phyloP scores from a whole-genome alignment of 73 alveolate species.

The Tetrahymena malaccensis region DNA sequence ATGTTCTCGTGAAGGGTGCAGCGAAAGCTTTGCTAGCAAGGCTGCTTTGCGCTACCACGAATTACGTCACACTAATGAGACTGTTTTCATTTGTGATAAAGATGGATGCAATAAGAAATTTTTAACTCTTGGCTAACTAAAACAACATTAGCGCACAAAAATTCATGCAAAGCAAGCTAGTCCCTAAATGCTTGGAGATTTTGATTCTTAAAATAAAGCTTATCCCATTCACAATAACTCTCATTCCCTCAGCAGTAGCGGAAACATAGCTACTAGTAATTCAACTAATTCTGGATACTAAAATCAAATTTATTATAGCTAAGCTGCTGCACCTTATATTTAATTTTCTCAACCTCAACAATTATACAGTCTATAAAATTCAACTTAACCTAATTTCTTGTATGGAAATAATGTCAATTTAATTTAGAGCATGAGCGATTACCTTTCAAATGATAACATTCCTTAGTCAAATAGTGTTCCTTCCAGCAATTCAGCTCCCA shows the following conservation, averaged over 20 bases:
- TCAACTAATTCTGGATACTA: neutral
- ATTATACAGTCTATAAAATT: neutral
- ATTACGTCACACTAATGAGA: neutral
- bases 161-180: neutral
- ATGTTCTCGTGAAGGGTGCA: neutral
- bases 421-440: neutral
- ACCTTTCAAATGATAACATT: neutral
- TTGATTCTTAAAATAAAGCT: neutral
- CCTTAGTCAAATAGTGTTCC: neutral
- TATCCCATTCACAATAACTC: neutral
- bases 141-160: neutral
- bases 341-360: neutral
- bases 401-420: neutral
- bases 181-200: neutral
- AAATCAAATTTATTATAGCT: neutral
- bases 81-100: neutral
- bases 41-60: neutral
- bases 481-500: neutral
- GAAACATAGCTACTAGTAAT: neutral
- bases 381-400: neutral
- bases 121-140: neutral
- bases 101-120: neutral
- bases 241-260: neutral
- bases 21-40: neutral
- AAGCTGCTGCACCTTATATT: neutral